Evolutionary conservation across 140 eudicot genomes (phyloP), one percentile per base, ranked within the genome.

Genomic region (Cichorium intybus): DNA sequence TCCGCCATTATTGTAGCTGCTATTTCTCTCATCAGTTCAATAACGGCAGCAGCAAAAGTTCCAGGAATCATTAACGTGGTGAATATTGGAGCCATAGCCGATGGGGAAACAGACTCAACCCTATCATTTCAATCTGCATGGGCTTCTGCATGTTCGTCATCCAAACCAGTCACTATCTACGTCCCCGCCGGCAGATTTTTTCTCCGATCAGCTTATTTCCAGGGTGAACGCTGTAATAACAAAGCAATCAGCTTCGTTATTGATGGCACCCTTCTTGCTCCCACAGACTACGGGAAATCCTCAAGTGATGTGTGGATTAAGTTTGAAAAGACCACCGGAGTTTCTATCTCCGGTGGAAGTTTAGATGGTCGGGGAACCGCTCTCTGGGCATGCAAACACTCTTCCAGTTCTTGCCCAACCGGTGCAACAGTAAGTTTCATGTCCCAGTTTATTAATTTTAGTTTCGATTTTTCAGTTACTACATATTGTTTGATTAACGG

Each of bases 331-430:
- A 90, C 79, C 21, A 59, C 51, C 60, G 90, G 95, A 53, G 83
- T 87, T 61, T 71, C 90, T 2, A 70, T 87, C 63, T 46, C 62
- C 66, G 90, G 90, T 12, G 95, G 90, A 15, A 35, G 46, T 21
- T 63, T 87, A 28, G 87, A 87, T 34, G 95, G 82, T 11, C 85
- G 69, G 34, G 95, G 95, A 2, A 7, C 57, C 15, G 29, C 24
- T 11, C 73, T 87, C 16, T 87, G 95, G 95, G 81, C 77, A 56
- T 87, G 95, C 79, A 87, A 83, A 68, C 35, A 46, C 18, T 62
- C 79, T 17, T 81, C 79, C 69, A 28, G 66, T 33, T 64, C 55
- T 23, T 87, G 95, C 28, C 90, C 95, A 1, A 26, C 34, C 50
- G 95, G 95, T 48, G 79, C 72, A 11, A 80, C 82, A 64, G 87